Evolutionary conservation across 345 rosid genomes (phyloP), one percentile per base, ranked within the genome.

Genomic region (Citrus australasica): DNA sequence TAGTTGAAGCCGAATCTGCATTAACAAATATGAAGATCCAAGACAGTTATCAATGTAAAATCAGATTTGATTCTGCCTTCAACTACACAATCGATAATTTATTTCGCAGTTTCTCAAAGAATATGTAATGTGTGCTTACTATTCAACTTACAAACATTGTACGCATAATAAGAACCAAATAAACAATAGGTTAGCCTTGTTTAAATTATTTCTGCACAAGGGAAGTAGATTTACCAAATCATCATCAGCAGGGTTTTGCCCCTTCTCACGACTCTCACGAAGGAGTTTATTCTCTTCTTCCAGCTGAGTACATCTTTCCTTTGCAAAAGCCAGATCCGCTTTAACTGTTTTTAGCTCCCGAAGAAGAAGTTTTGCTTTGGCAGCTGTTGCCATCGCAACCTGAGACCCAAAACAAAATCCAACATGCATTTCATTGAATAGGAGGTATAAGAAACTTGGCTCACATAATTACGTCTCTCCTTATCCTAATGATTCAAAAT

Each of bases 311-410:
- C 96, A 92, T 51, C 99, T 89, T 82, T 88, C 85, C 78, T 92
- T 94, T 22, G 97, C 94, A 77, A 95, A 95, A 33, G 97, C 91
- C 85, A 95, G 79, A 85, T 95, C 98, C 28, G 97, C 98, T 84
- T 93, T 95, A 58, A 91, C 88, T 13, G 98, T 94, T 86, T 94
- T 97, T 61, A 97, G 79, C 76, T 97, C 99, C 16, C 99, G 94
- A 67, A 95, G 92, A 66, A 95, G 98, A 56, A 93, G 96, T 84
- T 95, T 95, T 67, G 97, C 99, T 85, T 95, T 95, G 13, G 99
- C 93, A 81, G 98, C 97, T 33, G 97, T 95, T 66, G 99, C 98
- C 98, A 95, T 92, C 8, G 99, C 99, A 82, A 93, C 98, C 99
- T 95, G 89, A 81, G 48, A 79, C 32, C 42, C 70, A 71, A 78